Evolutionary conservation across 768 basidiomycete species (phyloP).

Genomic region (Boletus fagicola): DNA sequence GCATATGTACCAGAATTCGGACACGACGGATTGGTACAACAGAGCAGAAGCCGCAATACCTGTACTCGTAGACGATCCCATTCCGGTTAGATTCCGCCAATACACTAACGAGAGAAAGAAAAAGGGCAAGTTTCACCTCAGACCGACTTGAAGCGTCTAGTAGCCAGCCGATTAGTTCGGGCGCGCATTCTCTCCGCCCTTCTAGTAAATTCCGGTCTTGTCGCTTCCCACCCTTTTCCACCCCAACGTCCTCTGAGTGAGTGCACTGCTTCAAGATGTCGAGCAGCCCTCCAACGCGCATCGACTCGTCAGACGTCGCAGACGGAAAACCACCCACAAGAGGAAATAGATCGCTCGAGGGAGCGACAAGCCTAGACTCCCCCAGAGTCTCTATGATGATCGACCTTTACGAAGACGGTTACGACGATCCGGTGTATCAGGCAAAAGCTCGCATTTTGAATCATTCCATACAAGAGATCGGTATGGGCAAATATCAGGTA

Average conservation of each 20-base stretch:
- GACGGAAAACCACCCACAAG: background rate
- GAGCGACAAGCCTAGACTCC: background rate
- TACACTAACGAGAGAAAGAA: too few species aligned
- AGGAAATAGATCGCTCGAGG: background rate
- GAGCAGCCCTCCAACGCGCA: background rate
- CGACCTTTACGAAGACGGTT: slow-evolving; percentile 36
- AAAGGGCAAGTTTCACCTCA: too few species aligned
- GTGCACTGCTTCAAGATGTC: background rate
- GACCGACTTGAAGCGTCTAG: too few species aligned
- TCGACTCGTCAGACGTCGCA: too few species aligned
- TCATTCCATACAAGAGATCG: slow-evolving; percentile 49
- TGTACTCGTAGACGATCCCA: too few species aligned
- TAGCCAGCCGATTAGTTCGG: background rate
- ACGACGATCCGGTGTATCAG: slow-evolving; percentile 46
- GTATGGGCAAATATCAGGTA: slow-evolving; percentile 58
- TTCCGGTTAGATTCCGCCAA: too few species aligned
- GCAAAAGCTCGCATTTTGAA: slow-evolving; percentile 50
- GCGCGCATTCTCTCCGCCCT: background rate
- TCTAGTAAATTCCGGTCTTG: background rate
- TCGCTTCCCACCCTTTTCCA: background rate
- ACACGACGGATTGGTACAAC: too few species aligned
- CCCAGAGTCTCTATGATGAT: background rate
- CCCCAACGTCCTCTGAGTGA: background rate
- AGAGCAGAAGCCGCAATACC: too few species aligned
- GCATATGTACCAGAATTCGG: too few species aligned